Evolutionary conservation across 2,329 filamentous ascomycete genomes (phyloP), one percentile per base, ranked within the genome.

Genomic region (Paraphaeosphaeria sporulosa): DNA sequence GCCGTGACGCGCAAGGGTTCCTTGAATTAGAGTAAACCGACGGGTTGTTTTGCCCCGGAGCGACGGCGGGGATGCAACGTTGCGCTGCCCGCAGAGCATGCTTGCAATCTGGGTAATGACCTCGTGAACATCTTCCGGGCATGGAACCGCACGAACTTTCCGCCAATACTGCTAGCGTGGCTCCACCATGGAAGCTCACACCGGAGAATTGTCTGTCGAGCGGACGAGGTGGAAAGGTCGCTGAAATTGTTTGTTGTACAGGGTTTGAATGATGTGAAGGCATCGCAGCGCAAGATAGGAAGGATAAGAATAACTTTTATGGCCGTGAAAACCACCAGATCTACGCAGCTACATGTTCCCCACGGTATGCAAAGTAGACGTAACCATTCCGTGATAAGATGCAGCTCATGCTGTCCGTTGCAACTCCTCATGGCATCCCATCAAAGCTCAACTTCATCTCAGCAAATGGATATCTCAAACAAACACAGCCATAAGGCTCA

Each of bases 391-490:
- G n/a, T 32, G 23, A 12, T 32, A 32, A 7, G 17, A 54, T 43
- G 38, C 36, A 43, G 25, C n/a, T 19, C 23, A 15, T 40, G 34
- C 4, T 21, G 19, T 23, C 15, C 13, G 8, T 17, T 10, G 5
- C 17, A 43, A 44, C 38, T 21, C 50, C 36, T 13, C 9, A 21
- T 17, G 6, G 32, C 42, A 9, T 19, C 34, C 5, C 10, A 27
- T 27, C 19, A 54, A 34, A 32, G 32, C 25, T 13, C 38, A 44
- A 13, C 19, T 25, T 30, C 12, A 2, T 32, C 10, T 2, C 21
- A 17, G 17, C 17, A 32, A 17, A 44, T 38, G 50, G 51, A 54
- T 52, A 54, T 54, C 51, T 54, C 38, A 10, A 54, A 43, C 38
- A 44, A 54, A 54, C 38, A 19, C 23, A 19, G 36, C 48, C 48